phyloP scores from a whole-genome alignment of 257 asterid species.

The Solanum neorickii region DNA sequence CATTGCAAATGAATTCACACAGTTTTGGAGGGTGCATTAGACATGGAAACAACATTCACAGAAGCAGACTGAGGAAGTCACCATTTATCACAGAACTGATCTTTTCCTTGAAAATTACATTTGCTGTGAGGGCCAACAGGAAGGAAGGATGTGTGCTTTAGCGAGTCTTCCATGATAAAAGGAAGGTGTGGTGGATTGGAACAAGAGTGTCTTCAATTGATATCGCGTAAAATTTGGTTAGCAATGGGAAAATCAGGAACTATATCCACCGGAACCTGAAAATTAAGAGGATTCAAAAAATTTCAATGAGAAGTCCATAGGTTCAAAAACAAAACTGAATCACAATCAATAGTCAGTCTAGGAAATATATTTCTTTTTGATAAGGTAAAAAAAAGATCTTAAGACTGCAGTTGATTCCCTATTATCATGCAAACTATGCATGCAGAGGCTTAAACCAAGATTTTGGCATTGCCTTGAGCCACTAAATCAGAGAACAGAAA shows the following conservation, averaged over 20 bases:
- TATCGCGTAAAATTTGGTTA: constrained; percentile 30
- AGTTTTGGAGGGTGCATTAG: background rate
- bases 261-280: constrained; percentile 90
- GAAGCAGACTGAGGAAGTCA: background rate
- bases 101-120: background rate
- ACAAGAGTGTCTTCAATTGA: constrained; percentile 8
- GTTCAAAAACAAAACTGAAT: background rate
- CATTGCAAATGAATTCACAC: background rate
- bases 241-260: constrained; percentile 78
- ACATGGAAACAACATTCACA: background rate
- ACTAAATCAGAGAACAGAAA: background rate
- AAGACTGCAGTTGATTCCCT: background rate
- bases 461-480: background rate
- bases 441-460: background rate
- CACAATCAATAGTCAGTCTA: background rate
- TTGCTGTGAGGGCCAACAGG: background rate
- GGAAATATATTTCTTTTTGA: background rate
- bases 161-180: background rate
- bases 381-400: background rate
- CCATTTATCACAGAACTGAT: background rate
- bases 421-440: background rate
- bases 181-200: background rate
- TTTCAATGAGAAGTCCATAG: background rate
- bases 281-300: background rate
- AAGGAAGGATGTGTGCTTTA: background rate